Evolutionary conservation across 305 asterid species (phyloP).

Genomic region (Solanum hybrid): DNA sequence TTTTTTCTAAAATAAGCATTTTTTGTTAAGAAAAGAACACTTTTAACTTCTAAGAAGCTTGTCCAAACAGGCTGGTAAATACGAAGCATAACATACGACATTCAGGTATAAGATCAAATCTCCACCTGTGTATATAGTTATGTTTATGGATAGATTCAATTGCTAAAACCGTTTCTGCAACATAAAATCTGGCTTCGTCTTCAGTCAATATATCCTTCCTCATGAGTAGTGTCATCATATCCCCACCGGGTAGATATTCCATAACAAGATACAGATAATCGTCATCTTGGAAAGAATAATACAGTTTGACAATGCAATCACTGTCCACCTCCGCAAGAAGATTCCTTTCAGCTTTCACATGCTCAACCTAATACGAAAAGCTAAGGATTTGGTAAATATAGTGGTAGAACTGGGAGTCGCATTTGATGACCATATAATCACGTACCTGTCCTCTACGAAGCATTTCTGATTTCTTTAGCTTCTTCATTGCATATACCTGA

Average conservation of each 20-base stretch:
- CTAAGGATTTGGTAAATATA: background rate
- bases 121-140: conserved; percentile 21
- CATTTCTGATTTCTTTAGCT: conserved; percentile 95
- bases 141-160: conserved; percentile 23
- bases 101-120: background rate
- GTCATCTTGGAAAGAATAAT: conserved; percentile 22
- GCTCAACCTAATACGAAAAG: conserved; percentile 14
- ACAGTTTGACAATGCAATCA: conserved; percentile 20
- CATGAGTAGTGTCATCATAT: conserved; percentile 27
- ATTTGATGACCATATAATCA: conserved; percentile 11
- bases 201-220: conserved; percentile 18
- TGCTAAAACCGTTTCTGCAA: conserved; percentile 18
- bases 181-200: conserved; percentile 17
- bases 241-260: conserved; percentile 27
- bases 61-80: background rate
- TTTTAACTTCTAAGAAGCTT: background rate
- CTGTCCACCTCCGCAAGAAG: conserved; percentile 23
- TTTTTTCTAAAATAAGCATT: background rate
- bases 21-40: background rate
- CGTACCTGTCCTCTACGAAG: conserved; percentile 96
- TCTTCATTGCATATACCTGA: conserved; percentile 91
- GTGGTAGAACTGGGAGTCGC: background rate
- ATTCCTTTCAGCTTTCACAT: conserved; percentile 21
- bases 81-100: background rate
- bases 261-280: conserved; percentile 17